Percentiles rank a stretch among this genome's conserved stretches.
Evolutionary conservation across 164 flowering plant genomes (phyloP).

Genomic region (Liriodendron chinense): DNA sequence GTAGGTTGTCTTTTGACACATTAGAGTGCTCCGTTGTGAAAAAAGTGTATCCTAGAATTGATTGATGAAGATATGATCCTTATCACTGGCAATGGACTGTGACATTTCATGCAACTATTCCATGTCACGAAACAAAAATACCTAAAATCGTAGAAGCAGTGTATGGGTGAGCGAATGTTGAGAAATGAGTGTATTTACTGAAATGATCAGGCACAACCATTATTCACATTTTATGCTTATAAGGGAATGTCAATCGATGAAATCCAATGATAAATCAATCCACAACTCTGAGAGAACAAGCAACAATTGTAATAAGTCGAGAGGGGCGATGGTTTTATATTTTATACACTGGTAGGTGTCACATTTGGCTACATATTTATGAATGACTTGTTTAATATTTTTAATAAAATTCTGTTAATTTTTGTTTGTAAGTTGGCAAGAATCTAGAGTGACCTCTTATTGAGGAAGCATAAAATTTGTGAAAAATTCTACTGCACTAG

Average conservation of each 20-base stretch:
- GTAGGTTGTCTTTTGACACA: neutral
- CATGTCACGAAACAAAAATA: neutral
- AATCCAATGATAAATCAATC: neutral
- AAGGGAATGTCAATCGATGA: neutral
- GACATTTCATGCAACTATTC: neutral
- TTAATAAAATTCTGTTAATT: neutral
- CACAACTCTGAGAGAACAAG: neutral
- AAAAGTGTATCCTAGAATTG: neutral
- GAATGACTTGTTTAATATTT: neutral
- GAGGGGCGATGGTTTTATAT: neutral
- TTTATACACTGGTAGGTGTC: neutral
- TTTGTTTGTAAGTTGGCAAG: neutral
- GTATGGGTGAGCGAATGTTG: neutral
- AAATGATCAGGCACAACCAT: neutral
- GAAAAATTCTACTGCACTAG: neutral
- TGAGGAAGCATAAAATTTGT: neutral
- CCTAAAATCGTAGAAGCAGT: neutral
- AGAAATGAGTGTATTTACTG: neutral
- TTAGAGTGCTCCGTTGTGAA: neutral
- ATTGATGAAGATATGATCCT: neutral
- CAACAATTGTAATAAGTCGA: neutral
- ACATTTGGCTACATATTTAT: neutral
- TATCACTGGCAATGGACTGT: neutral
- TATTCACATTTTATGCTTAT: neutral
- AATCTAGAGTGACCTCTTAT: neutral